Conservation (phyloP, 768 basidiomycete genomes). For the Lentinula boryana region DNA sequence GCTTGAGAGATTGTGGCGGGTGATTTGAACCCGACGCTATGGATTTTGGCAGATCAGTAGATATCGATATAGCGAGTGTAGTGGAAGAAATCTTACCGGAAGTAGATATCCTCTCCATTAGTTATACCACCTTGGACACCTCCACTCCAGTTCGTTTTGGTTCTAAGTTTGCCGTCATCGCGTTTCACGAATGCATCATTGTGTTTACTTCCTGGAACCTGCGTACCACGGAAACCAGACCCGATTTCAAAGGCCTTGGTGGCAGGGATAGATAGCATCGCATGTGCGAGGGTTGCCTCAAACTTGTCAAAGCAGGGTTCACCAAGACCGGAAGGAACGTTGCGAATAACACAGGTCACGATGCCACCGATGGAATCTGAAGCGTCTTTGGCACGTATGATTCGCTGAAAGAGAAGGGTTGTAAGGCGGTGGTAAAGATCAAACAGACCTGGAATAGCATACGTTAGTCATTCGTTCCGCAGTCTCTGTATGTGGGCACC, state of each 20-base stretch:
- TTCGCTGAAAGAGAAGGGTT: constrained; percentile 50
- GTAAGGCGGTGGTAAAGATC: background rate
- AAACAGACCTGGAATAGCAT: constrained; percentile 6
- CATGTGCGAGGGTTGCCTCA: constrained; percentile 91
- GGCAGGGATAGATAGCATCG: constrained; percentile 98
- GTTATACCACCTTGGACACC: constrained; percentile 98
- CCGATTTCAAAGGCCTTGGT: constrained; percentile 99
- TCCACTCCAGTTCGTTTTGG: constrained; percentile 91
- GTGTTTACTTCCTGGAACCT: constrained; percentile 88
- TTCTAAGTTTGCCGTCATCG: constrained; percentile 69
- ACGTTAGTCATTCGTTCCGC: constrained; percentile 90
- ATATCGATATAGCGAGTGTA: background rate
- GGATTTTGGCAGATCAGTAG: background rate
- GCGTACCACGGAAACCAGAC: constrained; percentile 91
- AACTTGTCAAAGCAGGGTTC: constrained; percentile 99
- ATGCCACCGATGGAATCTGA: constrained; percentile 98
- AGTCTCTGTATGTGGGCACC: constrained; percentile 89
- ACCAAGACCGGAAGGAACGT: constrained; percentile 85
- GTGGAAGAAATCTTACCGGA: constrained; percentile 52
- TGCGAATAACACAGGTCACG: constrained; percentile 92
- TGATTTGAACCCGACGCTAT: constrained; percentile 93
- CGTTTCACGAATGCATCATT: constrained; percentile 81
- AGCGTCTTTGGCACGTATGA: constrained; percentile 86
- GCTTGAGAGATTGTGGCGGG: constrained; percentile 95
- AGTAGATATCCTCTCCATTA: constrained; percentile 97